Evolutionary conservation across 2,329 filamentous ascomycete genomes (phyloP), one percentile per base, ranked within the genome.

Genomic region (Sclerotinia glacialis): DNA sequence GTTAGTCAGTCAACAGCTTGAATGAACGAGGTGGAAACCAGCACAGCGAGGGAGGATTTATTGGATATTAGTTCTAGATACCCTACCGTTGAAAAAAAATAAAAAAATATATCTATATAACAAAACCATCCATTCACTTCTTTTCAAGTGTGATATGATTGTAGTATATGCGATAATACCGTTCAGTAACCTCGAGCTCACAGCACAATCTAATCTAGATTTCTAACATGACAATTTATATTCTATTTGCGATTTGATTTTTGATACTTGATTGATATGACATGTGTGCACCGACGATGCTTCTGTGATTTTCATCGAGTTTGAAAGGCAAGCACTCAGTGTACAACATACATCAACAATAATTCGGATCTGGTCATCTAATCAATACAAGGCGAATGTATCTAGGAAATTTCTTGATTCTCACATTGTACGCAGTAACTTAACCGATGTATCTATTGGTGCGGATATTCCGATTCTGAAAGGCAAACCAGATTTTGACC

Each of bases 61-160:
- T 61, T 37, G 44, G 49, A 61, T 49, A 37, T 26, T 61, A 61
- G 58, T 61, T 49, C 31, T 37, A 49, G 58, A 61, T 49, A 49
- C 46, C 58, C 58, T 61, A 49, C 44, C 31, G 5, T 34, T 49
- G 44, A 28, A 49, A 23, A 55, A 60, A 37, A 26, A 7, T n/a
- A 23, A 37, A 26, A 58, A 44, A 21, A 4, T 14, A 23, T 49
- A n/a, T 40, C 37, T 12, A 49, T 61, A n/a, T n/a, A n/a, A n/a
- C 46, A 5, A 49, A 37, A 23, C 28, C 37, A 37, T 4, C 11
- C 14, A 44, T 40, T 42, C 2, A 14, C n/a, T 12, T 7, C 26
- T 26, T 14, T n/a, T 28, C 6, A n/a, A 6, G 40, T 12, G 9
- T 58, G 16, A 23, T 37, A 34, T 49, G 44, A 37, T 21, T 9